Evolutionary conservation across 768 basidiomycete genomes (phyloP).

Genomic region (Stropharia rugosoannulata): DNA sequence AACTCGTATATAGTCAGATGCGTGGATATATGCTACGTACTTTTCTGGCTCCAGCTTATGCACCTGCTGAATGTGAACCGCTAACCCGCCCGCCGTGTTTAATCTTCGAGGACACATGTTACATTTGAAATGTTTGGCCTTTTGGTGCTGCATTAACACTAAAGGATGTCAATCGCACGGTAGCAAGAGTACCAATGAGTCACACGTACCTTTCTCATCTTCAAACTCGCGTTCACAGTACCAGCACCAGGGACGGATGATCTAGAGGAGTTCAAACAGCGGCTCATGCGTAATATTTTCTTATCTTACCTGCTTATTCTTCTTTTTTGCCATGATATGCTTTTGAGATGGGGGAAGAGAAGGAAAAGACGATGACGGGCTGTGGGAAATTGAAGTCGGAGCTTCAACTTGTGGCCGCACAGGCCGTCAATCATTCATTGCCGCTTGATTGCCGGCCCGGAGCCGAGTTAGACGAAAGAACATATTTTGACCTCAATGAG

Average conservation of each 20-base stretch:
- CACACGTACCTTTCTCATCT: conserved; percentile 88
- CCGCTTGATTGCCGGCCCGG: too few relatives aligned
- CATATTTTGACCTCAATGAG: too few relatives aligned
- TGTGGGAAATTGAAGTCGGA: background rate
- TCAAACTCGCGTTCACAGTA: conserved; percentile 99
- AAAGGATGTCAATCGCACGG: conserved; percentile 3
- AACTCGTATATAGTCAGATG: background rate
- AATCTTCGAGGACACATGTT: conserved; percentile 92
- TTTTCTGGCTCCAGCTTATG: conserved; percentile 98
- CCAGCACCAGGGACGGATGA: conserved; percentile 96
- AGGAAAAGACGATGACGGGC: background rate
- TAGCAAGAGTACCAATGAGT: background rate
- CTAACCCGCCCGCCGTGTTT: conserved; percentile 96
- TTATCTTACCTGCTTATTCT: conserved; percentile 51
- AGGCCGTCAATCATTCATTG: background rate
- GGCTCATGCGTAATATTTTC: background rate
- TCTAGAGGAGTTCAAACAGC: conserved; percentile 34
- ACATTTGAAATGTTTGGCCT: conserved; percentile 99
- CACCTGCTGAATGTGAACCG: conserved; percentile 97
- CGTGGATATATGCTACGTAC: conserved; percentile 36
- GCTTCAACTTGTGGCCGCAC: background rate
- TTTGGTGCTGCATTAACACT: conserved; percentile 99
- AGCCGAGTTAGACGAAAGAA: too few relatives aligned
- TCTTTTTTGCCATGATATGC: conserved; percentile 52
- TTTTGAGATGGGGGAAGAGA: background rate